These are phyloP conservation scores for Coniochaeta sp. DNA, from an alignment of 2,329 filamentous ascomycete species.

Conservation along the genomic window DNA sequence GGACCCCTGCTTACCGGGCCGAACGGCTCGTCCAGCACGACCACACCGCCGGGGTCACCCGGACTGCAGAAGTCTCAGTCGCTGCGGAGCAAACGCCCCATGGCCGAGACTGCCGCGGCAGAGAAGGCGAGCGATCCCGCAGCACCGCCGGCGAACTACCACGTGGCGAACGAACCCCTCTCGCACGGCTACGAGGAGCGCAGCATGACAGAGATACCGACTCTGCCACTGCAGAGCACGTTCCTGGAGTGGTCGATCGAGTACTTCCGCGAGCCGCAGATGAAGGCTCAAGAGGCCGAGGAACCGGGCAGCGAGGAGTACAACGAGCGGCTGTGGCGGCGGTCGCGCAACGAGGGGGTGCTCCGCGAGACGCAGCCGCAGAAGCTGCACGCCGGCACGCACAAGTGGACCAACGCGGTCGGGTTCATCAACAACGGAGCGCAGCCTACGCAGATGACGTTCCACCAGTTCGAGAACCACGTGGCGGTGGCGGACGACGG, in stretches of 20 bases:
- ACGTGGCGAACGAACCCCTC: constrained; percentile 69
- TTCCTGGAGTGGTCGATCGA: constrained; percentile 96
- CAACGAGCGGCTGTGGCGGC: constrained; percentile 87
- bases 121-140: constrained; percentile 31
- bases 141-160: constrained; percentile 66
- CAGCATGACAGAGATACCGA: constrained; percentile 48
- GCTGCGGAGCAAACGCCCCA: constrained; percentile 25
- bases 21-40: constrained; percentile 25
- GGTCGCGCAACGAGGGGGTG: constrained; percentile 87
- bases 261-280: constrained; percentile 97
- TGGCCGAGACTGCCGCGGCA: neutral
- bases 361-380: constrained; percentile 88
- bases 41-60: constrained; percentile 22
- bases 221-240: constrained; percentile 69
- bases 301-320: constrained; percentile 95
- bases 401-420: constrained; percentile 78
- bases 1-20: constrained; percentile 48
- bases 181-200: constrained; percentile 66
- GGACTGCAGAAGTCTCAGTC: constrained; percentile 28
- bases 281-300: constrained; percentile 92
- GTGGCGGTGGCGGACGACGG: constrained; percentile 88
- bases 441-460: constrained; percentile 87
- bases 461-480: constrained; percentile 97
- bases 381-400: constrained; percentile 78
- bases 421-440: constrained; percentile 83